phyloP scores from a whole-genome alignment of 768 basidiomycete species.

The Trametes cingulata region DNA sequence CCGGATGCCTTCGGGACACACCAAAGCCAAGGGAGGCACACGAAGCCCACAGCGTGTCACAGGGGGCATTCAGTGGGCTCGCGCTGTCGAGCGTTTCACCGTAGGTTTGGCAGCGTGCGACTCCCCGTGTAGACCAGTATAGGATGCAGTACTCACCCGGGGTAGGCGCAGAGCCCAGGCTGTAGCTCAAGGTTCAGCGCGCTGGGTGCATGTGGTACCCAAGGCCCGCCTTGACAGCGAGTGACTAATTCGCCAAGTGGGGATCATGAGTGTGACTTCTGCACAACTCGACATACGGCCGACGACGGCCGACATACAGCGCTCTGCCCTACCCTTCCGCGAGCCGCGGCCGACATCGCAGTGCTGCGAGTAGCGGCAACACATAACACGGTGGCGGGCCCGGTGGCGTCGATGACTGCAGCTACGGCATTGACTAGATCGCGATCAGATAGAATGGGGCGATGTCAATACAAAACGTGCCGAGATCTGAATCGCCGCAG shows the following conservation, averaged over 20 bases:
- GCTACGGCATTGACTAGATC: not conserved
- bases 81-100: not conserved
- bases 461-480: not conserved
- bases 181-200: not conserved
- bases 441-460: not conserved
- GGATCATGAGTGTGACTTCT: not conserved
- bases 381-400: too few species aligned
- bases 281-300: too few species aligned
- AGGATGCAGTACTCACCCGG: not conserved
- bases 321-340: too few species aligned
- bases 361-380: too few species aligned
- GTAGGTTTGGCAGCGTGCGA: not conserved
- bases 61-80: not conserved
- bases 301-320: too few species aligned
- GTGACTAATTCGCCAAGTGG: not conserved
- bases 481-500: not conserved
- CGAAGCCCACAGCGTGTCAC: too few species aligned
- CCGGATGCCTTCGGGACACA: too few species aligned
- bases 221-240: not conserved
- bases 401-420: too few species aligned
- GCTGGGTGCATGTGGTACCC: not conserved
- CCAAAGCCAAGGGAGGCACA: too few species aligned
- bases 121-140: not conserved
- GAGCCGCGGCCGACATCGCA: too few species aligned
- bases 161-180: not conserved